These are phyloP conservation scores for Cordyceps farinosa DNA, from an alignment of 2,329 filamentous ascomycete species.

Conservation along the genomic window DNA sequence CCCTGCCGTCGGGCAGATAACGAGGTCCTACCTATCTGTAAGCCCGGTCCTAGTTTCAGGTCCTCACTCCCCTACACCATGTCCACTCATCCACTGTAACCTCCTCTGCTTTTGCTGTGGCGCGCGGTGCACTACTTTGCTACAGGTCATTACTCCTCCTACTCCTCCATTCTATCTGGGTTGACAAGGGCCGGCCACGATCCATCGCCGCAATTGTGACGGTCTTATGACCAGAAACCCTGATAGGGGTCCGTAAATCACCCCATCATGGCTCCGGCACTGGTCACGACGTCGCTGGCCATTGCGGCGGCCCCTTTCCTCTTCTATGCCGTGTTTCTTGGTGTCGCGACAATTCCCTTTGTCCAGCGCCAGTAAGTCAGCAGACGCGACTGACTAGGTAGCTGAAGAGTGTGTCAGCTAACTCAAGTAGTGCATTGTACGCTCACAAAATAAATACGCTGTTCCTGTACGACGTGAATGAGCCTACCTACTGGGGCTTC, in stretches of 20 bases:
- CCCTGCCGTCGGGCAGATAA: too few relatives aligned
- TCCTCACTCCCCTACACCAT: neutral
- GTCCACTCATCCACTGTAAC: neutral
- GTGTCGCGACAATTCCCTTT: constrained; percentile 61
- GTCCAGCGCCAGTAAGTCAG: constrained; percentile 73
- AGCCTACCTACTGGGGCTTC: constrained; percentile 82
- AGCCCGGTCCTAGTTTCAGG: neutral
- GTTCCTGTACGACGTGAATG: constrained; percentile 68
- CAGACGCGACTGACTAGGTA: neutral
- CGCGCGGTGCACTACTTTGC: neutral
- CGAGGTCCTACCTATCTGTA: too few relatives aligned
- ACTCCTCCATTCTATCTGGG: neutral
- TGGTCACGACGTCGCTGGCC: constrained; percentile 39
- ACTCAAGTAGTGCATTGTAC: constrained; percentile 65
- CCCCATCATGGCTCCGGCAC: neutral
- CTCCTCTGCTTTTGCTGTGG: neutral
- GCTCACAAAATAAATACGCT: constrained; percentile 73
- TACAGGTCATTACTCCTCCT: too few relatives aligned
- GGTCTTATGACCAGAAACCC: neutral
- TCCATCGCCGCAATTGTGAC: neutral
- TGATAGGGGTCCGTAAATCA: neutral
- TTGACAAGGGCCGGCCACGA: neutral
- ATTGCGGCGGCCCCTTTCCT: constrained; percentile 56
- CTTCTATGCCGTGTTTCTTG: constrained; percentile 65
- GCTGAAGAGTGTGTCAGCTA: neutral